Conservation (phyloP, 805 yeast genomes). For the Kodamaea fukazawae region DNA sequence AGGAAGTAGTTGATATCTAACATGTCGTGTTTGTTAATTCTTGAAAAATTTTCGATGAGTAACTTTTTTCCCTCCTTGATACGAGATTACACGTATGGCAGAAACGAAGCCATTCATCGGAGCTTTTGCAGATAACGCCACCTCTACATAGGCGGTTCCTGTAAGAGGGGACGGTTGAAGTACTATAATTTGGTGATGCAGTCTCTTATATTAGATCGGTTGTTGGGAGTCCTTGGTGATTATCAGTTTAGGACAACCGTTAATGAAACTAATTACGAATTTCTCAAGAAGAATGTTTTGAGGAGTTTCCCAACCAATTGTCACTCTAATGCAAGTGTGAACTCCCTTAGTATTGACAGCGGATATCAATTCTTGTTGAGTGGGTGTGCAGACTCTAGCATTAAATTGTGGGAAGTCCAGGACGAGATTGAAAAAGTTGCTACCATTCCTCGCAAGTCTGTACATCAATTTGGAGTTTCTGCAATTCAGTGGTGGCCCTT, state of each 20-base stretch:
- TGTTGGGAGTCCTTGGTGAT: constrained; percentile 26
- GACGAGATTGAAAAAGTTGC: constrained; percentile 24
- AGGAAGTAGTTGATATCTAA: constrained; percentile 89
- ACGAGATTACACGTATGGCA: too few species aligned
- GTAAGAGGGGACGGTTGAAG: too few species aligned
- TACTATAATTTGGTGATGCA: constrained; percentile 26
- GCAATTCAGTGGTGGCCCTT: constrained; percentile 82
- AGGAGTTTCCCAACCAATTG: constrained; percentile 40
- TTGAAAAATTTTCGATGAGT: too few species aligned
- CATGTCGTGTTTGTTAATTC: constrained; percentile 45
- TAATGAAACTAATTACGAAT: constrained; percentile 36
- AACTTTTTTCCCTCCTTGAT: too few species aligned
- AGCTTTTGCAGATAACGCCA: too few species aligned
- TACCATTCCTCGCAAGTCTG: constrained; percentile 36
- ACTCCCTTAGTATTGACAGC: constrained; percentile 56
- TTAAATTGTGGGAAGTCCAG: constrained; percentile 54
- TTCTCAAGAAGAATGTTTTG: constrained; percentile 21
- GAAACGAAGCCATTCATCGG: too few species aligned
- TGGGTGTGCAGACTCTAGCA: constrained; percentile 70
- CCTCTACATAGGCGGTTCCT: too few species aligned
- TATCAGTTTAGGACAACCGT: constrained; percentile 34
- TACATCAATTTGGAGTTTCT: constrained; percentile 73
- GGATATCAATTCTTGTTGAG: constrained; percentile 52
- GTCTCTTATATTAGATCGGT: constrained; percentile 35
- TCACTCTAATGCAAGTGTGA: constrained; percentile 53